Conservation (phyloP, 2,329 filamentous ascomycete species). For the Xylariaceae sp. region DNA sequence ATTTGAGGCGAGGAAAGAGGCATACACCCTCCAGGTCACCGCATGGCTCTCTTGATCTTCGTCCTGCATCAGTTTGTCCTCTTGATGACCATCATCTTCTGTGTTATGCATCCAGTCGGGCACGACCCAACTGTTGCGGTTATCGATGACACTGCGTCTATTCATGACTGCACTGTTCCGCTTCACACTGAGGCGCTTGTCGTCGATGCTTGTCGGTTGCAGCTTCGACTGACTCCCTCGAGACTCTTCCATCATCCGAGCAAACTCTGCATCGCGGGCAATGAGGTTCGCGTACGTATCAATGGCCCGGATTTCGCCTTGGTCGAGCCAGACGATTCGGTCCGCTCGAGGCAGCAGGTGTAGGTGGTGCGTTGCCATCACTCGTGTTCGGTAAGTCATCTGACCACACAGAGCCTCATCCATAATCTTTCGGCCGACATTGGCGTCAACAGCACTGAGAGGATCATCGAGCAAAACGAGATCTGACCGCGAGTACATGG, state of each 20-base stretch:
- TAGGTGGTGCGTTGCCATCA: constrained; percentile 76
- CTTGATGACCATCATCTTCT: not conserved
- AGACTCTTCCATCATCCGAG: constrained; percentile 38
- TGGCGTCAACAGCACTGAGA: constrained; percentile 60
- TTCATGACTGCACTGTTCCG: not conserved
- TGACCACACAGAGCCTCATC: constrained; percentile 81
- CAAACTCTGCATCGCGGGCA: constrained; percentile 53
- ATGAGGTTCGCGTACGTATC: constrained; percentile 64
- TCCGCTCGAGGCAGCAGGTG: constrained; percentile 65
- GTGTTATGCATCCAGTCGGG: not conserved
- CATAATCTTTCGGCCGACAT: constrained; percentile 70
- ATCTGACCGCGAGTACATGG: constrained; percentile 62
- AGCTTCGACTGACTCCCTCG: constrained; percentile 24
- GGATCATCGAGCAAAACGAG: constrained; percentile 64
- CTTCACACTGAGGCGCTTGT: not conserved
- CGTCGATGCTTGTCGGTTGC: constrained; percentile 10
- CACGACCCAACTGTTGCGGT: not conserved
- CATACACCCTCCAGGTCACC: constrained; percentile 58
- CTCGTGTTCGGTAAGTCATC: constrained; percentile 75
- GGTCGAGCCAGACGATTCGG: constrained; percentile 62
- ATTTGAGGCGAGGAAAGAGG: constrained; percentile 57
- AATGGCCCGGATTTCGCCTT: constrained; percentile 56
- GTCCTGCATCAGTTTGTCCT: constrained; percentile 42
- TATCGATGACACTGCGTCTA: not conserved
- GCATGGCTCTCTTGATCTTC: constrained; percentile 55